These are phyloP conservation scores for Calocybe indica DNA, from an alignment of 768 basidiomycete species.

Conservation along the genomic window DNA sequence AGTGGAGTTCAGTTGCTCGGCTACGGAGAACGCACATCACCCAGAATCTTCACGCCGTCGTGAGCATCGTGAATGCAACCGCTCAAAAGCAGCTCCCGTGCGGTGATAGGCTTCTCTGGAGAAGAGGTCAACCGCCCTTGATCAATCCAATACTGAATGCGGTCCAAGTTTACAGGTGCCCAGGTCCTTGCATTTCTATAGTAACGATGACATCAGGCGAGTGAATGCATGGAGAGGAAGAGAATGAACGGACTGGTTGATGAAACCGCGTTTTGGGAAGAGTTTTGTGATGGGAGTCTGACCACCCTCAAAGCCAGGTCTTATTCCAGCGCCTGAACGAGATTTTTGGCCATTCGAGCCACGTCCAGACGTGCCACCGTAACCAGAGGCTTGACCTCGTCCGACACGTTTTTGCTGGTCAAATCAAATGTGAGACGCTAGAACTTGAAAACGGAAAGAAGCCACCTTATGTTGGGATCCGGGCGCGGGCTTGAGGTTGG, in stretches of 20 bases:
- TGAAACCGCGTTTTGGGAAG: constrained; percentile 93
- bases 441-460: not conserved
- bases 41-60: constrained; percentile 89
- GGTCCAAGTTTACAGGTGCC: constrained; percentile 81
- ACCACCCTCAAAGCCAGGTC: constrained; percentile 89
- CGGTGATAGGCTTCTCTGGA: constrained; percentile 81
- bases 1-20: not conserved
- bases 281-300: constrained; percentile 89
- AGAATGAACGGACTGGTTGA: constrained; percentile 72
- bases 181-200: constrained; percentile 67
- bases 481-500: constrained; percentile 64
- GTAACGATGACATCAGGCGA: not conserved
- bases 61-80: constrained; percentile 85
- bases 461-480: constrained; percentile 65
- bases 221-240: not conserved
- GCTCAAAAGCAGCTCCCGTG: constrained; percentile 75
- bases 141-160: constrained; percentile 88
- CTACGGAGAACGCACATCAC: constrained; percentile 48
- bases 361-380: constrained; percentile 88
- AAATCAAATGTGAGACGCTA: not conserved
- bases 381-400: constrained; percentile 86
- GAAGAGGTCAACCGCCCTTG: constrained; percentile 75
- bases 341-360: constrained; percentile 97
- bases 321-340: constrained; percentile 81
- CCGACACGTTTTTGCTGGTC: constrained; percentile 89